Evolutionary conservation across 2,329 filamentous ascomycete genomes (phyloP), one percentile per base, ranked within the genome.

Genomic region (Raffaelea albimanens): DNA sequence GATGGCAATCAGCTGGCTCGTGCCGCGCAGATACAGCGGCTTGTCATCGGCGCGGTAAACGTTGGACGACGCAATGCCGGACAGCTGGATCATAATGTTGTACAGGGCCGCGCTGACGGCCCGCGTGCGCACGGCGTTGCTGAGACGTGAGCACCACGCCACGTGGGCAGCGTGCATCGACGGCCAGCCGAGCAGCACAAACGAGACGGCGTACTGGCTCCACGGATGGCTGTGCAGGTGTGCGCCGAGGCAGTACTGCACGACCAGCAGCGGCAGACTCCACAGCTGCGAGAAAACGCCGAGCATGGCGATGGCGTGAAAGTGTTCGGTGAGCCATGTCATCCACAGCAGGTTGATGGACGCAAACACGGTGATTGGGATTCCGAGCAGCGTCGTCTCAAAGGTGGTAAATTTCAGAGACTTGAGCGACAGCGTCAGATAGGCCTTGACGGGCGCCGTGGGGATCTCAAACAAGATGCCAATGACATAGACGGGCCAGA

Each of bases 371-470:
- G 38, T 46, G 18, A 31, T 43, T 3, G 38, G n/a, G 20, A 85
- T 82, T 2, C 73, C 71, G 9, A 85, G 68, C 23, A 85, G 59
- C 56, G 83, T 85, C 1, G 79, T 71, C 16, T 76, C 63, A 58
- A 85, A 80, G 4, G 73, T 77, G 50, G 69, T 64, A 61, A 81
- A 82, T 1, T 71, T 80, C 0, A 83, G 63, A 2, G 66, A 63
- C 38, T 71, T 70, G 5, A 83, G 66, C 1, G 72, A 75, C 4
- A 81, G 68, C 0, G 80, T 79, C 11, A 84, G 67, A 50, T 82
- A 83, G 9, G 67, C 65, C 1, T 66, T 59, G 0, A 75, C 71
- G 0, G 67, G 66, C 0, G 59, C 57, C 31, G 64, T 66, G 0
- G 79, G 79, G 20, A 79, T 75, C 46, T 75, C 72, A 48, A 72